Conservation (phyloP, 495 filamentous ascomycete species). For the Penicillium cinerascens region DNA sequence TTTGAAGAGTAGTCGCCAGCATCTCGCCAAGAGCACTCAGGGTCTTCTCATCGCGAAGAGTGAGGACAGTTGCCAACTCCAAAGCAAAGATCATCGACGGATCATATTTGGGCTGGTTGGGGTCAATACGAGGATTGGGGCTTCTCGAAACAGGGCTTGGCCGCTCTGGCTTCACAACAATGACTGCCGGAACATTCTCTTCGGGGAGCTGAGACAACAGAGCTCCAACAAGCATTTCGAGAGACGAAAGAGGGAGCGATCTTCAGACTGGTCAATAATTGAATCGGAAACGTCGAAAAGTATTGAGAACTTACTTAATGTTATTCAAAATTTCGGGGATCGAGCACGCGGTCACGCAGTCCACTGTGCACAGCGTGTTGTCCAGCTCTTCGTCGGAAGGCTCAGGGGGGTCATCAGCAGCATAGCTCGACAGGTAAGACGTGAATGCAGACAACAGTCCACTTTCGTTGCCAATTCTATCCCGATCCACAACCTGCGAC, state of each 20-base stretch:
- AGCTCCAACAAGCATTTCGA: conserved; percentile 66
- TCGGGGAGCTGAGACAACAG: conserved; percentile 84
- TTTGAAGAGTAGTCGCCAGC: conserved; percentile 75
- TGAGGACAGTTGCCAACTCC: conserved; percentile 82
- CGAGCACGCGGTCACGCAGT: conserved; percentile 87
- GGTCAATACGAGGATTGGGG: conserved; percentile 48
- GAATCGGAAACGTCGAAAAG: neutral
- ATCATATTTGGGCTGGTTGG: conserved; percentile 65
- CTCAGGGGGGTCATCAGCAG: conserved; percentile 94
- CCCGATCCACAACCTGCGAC: conserved; percentile 90
- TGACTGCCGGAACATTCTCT: conserved; percentile 73
- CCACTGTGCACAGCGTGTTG: conserved; percentile 88
- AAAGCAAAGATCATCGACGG: conserved; percentile 83
- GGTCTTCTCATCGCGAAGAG: conserved; percentile 70
- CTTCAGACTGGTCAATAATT: conserved; percentile 36
- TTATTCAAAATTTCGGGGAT: conserved; percentile 81
- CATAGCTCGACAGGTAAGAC: conserved; percentile 97
- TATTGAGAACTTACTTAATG: conserved; percentile 61
- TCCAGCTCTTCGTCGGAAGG: conserved; percentile 96
- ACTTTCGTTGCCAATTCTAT: conserved; percentile 66
- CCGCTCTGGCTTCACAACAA: conserved; percentile 82
- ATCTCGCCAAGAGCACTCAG: conserved; percentile 69
- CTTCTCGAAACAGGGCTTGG: conserved; percentile 50
- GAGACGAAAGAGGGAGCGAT: conserved; percentile 61
- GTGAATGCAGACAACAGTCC: conserved; percentile 91